Percentiles rank a stretch among this genome's conserved stretches.
Evolutionary conservation across 2,329 filamentous ascomycete species (phyloP).

Genomic region (Trichophyton verrucosum): DNA sequence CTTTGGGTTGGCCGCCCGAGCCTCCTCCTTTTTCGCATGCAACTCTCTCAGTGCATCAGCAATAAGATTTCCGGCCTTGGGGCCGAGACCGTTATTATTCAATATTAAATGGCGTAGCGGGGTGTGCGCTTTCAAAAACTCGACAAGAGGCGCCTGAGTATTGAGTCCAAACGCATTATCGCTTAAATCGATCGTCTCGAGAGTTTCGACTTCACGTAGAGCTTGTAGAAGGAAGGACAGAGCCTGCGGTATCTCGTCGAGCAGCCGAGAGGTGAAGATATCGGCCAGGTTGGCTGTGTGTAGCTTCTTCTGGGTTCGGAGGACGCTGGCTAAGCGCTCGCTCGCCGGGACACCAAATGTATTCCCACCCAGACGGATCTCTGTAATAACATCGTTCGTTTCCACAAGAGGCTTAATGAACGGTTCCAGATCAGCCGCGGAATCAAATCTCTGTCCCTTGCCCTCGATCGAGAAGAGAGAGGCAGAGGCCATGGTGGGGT

Average conservation of each 20-base stretch:
- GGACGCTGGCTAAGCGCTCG: constrained; percentile 67
- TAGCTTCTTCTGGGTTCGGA: constrained; percentile 72
- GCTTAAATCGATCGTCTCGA: constrained; percentile 87
- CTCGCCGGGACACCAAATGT: constrained; percentile 83
- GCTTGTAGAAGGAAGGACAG: constrained; percentile 74
- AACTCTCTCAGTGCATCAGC: constrained; percentile 76
- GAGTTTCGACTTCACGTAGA: constrained; percentile 70
- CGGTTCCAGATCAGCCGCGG: constrained; percentile 70
- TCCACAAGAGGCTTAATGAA: constrained; percentile 65
- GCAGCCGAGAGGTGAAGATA: constrained; percentile 89
- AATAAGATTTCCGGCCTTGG: constrained; percentile 76
- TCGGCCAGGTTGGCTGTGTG: constrained; percentile 82
- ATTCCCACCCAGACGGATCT: constrained; percentile 79
- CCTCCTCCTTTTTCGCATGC: constrained; percentile 69
- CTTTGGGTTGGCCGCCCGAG: constrained; percentile 44
- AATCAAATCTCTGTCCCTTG: constrained; percentile 84
- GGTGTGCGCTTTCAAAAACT: constrained; percentile 76
- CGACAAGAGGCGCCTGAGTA: constrained; percentile 81
- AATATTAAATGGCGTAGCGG: constrained; percentile 89
- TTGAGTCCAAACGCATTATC: constrained; percentile 98
- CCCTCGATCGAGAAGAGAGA: constrained; percentile 70
- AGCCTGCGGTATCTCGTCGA: constrained; percentile 86
- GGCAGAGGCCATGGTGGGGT: constrained; percentile 39
- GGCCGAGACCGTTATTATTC: constrained; percentile 96
- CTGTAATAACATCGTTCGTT: constrained; percentile 59